phyloP scores from a whole-genome alignment of 495 filamentous ascomycete genomes.

The Aspergillus sclerotioniger region DNA sequence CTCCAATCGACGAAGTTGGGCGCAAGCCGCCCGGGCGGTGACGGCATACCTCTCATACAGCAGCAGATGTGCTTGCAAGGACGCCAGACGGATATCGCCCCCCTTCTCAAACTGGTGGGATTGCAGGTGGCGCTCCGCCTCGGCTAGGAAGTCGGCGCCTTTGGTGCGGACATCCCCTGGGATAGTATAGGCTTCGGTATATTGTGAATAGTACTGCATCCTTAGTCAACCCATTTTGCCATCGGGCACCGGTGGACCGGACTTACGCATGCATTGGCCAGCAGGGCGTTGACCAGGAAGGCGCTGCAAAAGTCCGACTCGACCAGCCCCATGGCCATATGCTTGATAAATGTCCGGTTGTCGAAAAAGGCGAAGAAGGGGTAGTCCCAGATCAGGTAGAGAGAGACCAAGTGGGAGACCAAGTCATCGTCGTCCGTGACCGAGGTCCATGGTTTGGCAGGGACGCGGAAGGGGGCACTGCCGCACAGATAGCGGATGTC shows the following conservation, averaged over 20 bases:
- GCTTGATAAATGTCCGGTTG: constrained; percentile 32
- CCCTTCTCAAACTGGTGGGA: constrained; percentile 20
- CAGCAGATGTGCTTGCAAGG: constrained; percentile 30
- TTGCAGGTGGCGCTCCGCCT: constrained; percentile 27
- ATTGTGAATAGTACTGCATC: constrained; percentile 30
- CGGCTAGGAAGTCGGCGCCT: constrained; percentile 29
- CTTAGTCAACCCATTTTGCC: background rate
- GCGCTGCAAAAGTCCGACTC: constrained; percentile 40
- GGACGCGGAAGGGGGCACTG: constrained; percentile 12
- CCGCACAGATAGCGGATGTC: constrained; percentile 14
- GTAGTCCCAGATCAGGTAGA: constrained; percentile 49
- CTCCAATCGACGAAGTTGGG: background rate
- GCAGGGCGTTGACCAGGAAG: constrained; percentile 47
- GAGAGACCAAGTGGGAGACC: constrained; percentile 46
- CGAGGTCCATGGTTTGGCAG: constrained; percentile 41
- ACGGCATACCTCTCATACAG: constrained; percentile 30
- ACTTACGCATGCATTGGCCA: constrained; percentile 36
- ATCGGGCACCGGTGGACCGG: background rate
- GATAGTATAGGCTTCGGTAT: constrained; percentile 27
- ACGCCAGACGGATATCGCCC: constrained; percentile 22
- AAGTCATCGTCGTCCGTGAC: constrained; percentile 45
- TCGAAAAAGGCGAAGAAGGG: constrained; percentile 41
- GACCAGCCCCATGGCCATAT: constrained; percentile 29
- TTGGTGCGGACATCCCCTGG: constrained; percentile 31
- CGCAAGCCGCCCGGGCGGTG: background rate